These are phyloP conservation scores for Schwanniomyces yamadae DNA, from an alignment of 805 yeast species.

Conservation along the genomic window DNA sequence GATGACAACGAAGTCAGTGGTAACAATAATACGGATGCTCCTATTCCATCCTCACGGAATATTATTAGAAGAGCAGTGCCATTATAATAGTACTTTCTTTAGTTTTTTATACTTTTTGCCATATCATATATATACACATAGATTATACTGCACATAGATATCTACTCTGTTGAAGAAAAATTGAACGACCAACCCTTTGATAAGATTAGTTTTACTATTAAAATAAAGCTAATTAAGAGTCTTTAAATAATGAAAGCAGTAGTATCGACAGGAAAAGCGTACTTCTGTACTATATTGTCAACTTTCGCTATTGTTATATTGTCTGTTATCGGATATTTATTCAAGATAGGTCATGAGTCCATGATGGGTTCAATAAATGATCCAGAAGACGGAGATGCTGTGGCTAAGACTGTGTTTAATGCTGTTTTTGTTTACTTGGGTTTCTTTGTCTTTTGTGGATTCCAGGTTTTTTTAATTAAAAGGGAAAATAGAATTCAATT, in stretches of 20 bases:
- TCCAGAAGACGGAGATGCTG: slow-evolving; percentile 92
- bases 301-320: slow-evolving; percentile 89
- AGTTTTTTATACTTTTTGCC: no score
- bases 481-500: slow-evolving; percentile 64
- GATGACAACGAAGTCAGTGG: slow-evolving; percentile 16
- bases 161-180: neutral
- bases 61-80: no score
- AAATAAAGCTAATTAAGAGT: neutral
- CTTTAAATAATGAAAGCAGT: slow-evolving; percentile 41
- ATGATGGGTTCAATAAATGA: slow-evolving; percentile 90
- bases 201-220: neutral
- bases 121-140: no score
- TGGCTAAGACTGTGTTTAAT: slow-evolving; percentile 84
- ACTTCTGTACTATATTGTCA: slow-evolving; percentile 92
- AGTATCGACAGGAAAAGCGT: slow-evolving; percentile 72
- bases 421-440: slow-evolving; percentile 81
- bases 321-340: slow-evolving; percentile 79
- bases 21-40: slow-evolving; percentile 10
- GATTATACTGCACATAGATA: slow-evolving; percentile 6
- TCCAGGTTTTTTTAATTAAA: slow-evolving; percentile 65
- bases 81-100: neutral
- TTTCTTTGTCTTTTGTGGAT: slow-evolving; percentile 88
- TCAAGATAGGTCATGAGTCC: slow-evolving; percentile 78
- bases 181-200: slow-evolving; percentile 1
- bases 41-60: neutral